phyloP scores from a whole-genome alignment of 768 basidiomycete species.

The Mycena olivaceomarginata region DNA sequence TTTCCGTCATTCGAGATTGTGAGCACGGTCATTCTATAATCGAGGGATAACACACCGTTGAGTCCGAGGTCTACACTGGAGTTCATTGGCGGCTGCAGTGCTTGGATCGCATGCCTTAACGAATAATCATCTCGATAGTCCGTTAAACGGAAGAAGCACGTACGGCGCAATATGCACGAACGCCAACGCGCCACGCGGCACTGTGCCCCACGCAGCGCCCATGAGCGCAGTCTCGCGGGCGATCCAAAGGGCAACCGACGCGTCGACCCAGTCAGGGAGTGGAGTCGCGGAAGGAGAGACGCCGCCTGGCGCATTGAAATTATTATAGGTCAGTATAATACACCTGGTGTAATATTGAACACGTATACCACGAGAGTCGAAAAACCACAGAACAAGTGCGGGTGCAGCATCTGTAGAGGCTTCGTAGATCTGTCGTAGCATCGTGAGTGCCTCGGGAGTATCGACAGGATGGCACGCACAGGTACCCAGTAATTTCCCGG shows the following conservation, averaged over 20 bases:
- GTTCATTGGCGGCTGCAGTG: not conserved
- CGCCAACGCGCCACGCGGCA: conserved; percentile 5
- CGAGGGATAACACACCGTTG: not conserved
- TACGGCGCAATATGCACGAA: conserved; percentile 24
- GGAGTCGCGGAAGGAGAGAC: not conserved
- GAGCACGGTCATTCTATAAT: not conserved
- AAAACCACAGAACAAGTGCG: conserved; percentile 5
- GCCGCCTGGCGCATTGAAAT: not conserved
- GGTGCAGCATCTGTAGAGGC: not conserved
- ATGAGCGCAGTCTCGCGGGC: conserved; percentile 59
- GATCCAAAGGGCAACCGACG: conserved; percentile 78
- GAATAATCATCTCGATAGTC: not conserved
- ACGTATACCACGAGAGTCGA: conserved; percentile 20
- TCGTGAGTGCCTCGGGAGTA: not conserved
- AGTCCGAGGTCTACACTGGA: not conserved
- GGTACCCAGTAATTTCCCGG: conserved; percentile 22
- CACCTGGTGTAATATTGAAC: not conserved
- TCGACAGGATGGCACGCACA: not conserved
- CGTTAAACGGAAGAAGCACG: not conserved
- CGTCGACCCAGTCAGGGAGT: conserved; percentile 55
- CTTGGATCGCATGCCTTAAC: conserved; percentile 16
- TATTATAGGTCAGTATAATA: not conserved
- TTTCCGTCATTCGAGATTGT: not conserved
- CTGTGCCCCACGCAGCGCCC: not conserved
- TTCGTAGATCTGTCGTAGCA: not conserved